Base-by-base conservation (phyloP, 1,284 basidiomycete species). In the Rhodotorula sp. region DNA sequence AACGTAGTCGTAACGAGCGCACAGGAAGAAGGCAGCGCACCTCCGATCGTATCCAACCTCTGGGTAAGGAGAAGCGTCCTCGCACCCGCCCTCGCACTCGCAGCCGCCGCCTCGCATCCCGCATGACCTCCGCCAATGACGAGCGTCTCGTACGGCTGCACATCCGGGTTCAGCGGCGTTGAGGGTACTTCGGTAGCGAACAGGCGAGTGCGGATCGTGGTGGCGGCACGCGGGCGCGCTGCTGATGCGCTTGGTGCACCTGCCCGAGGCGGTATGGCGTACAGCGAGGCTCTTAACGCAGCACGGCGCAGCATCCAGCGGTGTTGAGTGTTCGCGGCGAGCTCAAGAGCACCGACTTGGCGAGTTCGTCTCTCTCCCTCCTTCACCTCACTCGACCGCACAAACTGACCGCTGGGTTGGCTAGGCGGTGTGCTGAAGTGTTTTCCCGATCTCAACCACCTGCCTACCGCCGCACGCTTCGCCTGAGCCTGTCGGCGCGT, bases 61-160 rank as follows among this genome's bases (percentile, higher is more conserved):
- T 92, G 90, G 0, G 92, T 94, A 62, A 95, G 80, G 7, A 95
- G 83, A 5, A 92, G 75, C 0, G 92, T 94, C 69, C 85, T 83
- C 1, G 91, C 90, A 2, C 92, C 91, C 0, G 88, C 87, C 46
- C 92, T 84, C 4, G 92, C 91, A 17, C 92, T 86, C 5, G 88
- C 92, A 17, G 91, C 86, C 0, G 92, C 92, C 3, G 92, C 92
- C 80, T 95, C 92, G 75, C 90, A 91, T 1, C 92, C 92, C 39
- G 92, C 92, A 82, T 94, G 92, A 3, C 92, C 92, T 11, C 89
- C 92, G n/a, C 92, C 92, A 73, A 94, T 90, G 39, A 94, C 84
- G 74, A 91, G 59, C 6, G 71, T 72, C 51, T 67, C 62, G 54
- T 62, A 72, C 11, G 67, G 32, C n/a, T 46, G 29, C 8, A 47